Base-by-base conservation (phyloP, 2,329 filamentous ascomycete species). In the Aureobasidium sp. region DNA sequence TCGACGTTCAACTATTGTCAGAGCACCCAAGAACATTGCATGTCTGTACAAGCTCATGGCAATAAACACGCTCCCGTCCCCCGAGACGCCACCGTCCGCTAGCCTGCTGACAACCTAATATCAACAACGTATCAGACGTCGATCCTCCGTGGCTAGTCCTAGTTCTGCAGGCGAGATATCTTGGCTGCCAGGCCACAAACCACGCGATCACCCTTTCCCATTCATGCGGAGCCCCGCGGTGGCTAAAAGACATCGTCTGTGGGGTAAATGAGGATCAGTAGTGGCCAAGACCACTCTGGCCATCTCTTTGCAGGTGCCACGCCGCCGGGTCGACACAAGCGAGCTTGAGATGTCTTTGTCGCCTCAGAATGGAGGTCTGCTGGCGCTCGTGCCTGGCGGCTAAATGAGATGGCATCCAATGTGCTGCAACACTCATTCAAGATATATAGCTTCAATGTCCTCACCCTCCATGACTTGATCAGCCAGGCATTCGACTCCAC, bases 181-280 rank as follows among this genome's bases (percentile, higher is more conserved):
- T 27, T 49, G 43, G 43, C 53, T 33, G 11, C 27, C 53, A 46
- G 43, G 25, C 55, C 55, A 58, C 42, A 40, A 37, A 47, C 43
- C 55, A 58, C 55, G 55, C 42, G 55, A 58, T 58, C 55, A 58
- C 43, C 55, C 42, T 40, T 37, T 46, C 40, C 54, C 54, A 46
- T 57, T 45, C 42, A 49, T 49, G 55, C 55, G 55, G 55, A 58
- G 55, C 55, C 55, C 55, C 55, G 43, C 42, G 3, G 43, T 49
- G 55, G 42, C 55, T 58, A 58, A 58, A 46, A 49, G 11, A 38
- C 21, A n/a, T 9, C 35, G 53, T 40, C 31, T 37, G 55, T 58
- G 55, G 55, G 43, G 55, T 57, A 49, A 47, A 57, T 17, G 55
- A 49, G 43, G 49, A 38, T 58, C 55, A 19, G 49, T 58, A 58